These are phyloP conservation scores for Vaccinium corymbosum DNA, from an alignment of 148 eudicot species.

Conservation along the genomic window DNA sequence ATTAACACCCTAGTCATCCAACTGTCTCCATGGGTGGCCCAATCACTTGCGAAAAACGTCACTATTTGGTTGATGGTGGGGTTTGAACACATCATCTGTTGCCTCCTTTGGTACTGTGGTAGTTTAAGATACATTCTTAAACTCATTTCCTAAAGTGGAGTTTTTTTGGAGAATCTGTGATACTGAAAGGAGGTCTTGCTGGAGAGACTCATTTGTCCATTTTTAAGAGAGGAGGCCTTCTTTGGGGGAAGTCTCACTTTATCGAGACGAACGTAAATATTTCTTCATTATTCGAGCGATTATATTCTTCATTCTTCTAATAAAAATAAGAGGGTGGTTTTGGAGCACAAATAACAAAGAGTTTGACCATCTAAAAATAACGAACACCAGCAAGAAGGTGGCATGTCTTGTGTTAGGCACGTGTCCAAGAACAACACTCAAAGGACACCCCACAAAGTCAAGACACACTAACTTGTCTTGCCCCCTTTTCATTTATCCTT, in stretches of 20 bases:
- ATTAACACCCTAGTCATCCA: background rate
- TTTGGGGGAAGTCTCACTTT: background rate
- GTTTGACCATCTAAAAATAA: no score
- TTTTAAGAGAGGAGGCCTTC: background rate
- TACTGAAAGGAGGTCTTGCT: no score
- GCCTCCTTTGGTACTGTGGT: background rate
- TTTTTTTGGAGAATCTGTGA: no score
- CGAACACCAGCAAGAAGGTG: no score
- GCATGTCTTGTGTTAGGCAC: background rate
- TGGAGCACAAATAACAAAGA: background rate
- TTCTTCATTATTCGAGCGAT: background rate
- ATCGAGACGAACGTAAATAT: background rate
- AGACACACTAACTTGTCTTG: no score
- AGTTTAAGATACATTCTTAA: background rate
- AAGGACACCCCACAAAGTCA: background rate
- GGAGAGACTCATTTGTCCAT: no score
- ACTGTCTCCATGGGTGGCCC: constrained; percentile 2
- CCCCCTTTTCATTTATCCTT: background rate
- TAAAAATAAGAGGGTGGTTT: background rate
- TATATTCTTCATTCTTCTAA: background rate
- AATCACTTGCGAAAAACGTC: background rate
- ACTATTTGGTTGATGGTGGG: background rate
- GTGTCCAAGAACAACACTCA: background rate
- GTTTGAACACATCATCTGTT: background rate
- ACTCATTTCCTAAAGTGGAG: background rate